Base-by-base conservation (phyloP, 73 alveolate genomes). In the Blepharisma japonicum region DNA sequence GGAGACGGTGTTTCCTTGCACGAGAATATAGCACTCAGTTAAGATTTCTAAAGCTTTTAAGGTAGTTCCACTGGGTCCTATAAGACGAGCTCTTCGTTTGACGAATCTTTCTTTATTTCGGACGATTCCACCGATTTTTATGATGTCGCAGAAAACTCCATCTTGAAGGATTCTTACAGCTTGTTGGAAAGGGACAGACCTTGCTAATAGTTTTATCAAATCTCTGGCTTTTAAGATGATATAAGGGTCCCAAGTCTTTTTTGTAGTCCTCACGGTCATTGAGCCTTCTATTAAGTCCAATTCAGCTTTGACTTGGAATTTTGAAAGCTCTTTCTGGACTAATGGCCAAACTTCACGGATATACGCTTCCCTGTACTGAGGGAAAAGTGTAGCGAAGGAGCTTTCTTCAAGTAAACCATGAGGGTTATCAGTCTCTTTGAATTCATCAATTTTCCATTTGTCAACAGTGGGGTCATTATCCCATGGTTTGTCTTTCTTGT, bases 41-140 rank as follows among this genome's bases (percentile, higher is more conserved):
- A 95, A 85, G 18, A 92, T 84, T 82, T 93, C 98, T 47, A 91
- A 68, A 32, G 99, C 99, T 86, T 97, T 97, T 49, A 97, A 86
- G 6, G 99, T 96, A 94, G 97, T 92, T 48, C 99, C 99, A 76
- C 94, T 96, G 27, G 99, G 99, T 27, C 99, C 99, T 55, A 97
- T 96, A 46, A 97, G 87, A 76, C 99, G 91, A 80, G 97, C 94
- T 87, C 99, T 93, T 82, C 99, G 89, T 82, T 97, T 97, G 55
- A 97, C 98, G 79, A 96, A 97, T 77, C 94, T 91, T 88, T 96
- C 99, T 80, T 93, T 93, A 82, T 95, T 96, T 51, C 96, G 80
- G 25, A 94, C 95, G 49, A 81, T 51, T 67, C 98, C 97, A 78
- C 99, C 97, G 56, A 97, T 97, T 89, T 97, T 97, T 25, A 97